phyloP scores from a whole-genome alignment of 371 early-diverging fungal species.

The Funneliformis caledonium region DNA sequence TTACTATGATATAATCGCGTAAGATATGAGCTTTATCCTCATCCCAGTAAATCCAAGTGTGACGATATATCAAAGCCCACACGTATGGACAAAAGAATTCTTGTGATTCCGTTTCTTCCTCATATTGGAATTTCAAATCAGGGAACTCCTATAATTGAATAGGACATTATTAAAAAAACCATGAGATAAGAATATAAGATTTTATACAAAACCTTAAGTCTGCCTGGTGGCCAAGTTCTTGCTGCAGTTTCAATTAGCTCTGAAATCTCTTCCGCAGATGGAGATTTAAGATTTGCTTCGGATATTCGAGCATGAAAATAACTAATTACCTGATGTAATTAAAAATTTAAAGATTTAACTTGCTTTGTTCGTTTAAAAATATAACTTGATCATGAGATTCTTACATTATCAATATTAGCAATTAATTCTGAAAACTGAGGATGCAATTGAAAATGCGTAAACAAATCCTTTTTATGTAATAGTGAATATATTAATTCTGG shows the following conservation, averaged over 20 bases:
- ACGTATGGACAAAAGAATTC: slow-evolving; percentile 76
- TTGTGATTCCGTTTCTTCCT: slow-evolving; percentile 63
- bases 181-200: slow-evolving; percentile 26
- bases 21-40: slow-evolving; percentile 64
- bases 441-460: slow-evolving; percentile 59
- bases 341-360: not conserved
- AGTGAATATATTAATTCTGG: slow-evolving; percentile 76
- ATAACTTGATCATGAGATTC: not conserved
- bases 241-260: slow-evolving; percentile 68
- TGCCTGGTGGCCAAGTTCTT: slow-evolving; percentile 69
- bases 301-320: slow-evolving; percentile 67
- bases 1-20: slow-evolving; percentile 53
- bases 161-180: too few relatives aligned
- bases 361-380: not conserved
- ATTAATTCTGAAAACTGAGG: slow-evolving; percentile 63
- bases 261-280: slow-evolving; percentile 69
- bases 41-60: slow-evolving; percentile 72
- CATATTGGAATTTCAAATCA: slow-evolving; percentile 70
- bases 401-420: slow-evolving; percentile 59
- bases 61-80: slow-evolving; percentile 67
- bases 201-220: slow-evolving; percentile 49
- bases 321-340: slow-evolving; percentile 54
- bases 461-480: slow-evolving; percentile 70
- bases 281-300: slow-evolving; percentile 69
- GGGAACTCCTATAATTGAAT: slow-evolving; percentile 46